phyloP scores from a whole-genome alignment of 116 monocot species.

The Trichopus zeylanicus region DNA sequence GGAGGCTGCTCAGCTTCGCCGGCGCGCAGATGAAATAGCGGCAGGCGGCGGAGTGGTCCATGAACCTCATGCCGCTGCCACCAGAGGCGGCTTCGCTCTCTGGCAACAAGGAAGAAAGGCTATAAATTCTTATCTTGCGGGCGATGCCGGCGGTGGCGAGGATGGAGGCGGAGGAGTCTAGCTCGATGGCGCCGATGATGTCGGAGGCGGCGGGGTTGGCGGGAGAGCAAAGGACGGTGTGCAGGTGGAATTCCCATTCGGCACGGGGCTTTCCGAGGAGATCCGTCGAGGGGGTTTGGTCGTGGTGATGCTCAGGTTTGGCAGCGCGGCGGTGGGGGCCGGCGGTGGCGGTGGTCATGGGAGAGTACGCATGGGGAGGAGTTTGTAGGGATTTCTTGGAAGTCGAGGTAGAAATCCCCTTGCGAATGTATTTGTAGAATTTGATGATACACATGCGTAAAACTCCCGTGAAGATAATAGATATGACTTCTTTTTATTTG shows the following conservation, averaged over 20 bases:
- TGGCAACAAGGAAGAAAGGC: conserved; percentile 1
- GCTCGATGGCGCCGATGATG: conserved; percentile 51
- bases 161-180: conserved; percentile 48
- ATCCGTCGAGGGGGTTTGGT: no score
- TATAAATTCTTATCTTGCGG: conserved; percentile 61
- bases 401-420: no score
- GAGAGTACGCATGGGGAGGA: no score
- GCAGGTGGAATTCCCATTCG: conserved; percentile 63
- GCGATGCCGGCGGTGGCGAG: conserved; percentile 78
- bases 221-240: conserved; percentile 22
- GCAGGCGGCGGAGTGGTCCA: conserved; percentile 16
- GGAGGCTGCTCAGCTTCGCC: conserved; percentile 91
- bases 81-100: background rate
- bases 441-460: no score
- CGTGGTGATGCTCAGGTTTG: no score
- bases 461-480: no score
- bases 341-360: no score
- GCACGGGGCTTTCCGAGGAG: no score
- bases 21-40: conserved; percentile 63
- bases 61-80: background rate
- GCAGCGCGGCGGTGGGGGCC: no score
- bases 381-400: no score
- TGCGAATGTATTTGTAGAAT: no score
- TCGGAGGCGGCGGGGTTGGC: conserved; percentile 22
- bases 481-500: no score